A percentile compares a stretch with the other conserved stretches of the same genome.
Conservation (phyloP, 495 filamentous ascomycete genomes). For the Neurospora sp. region DNA sequence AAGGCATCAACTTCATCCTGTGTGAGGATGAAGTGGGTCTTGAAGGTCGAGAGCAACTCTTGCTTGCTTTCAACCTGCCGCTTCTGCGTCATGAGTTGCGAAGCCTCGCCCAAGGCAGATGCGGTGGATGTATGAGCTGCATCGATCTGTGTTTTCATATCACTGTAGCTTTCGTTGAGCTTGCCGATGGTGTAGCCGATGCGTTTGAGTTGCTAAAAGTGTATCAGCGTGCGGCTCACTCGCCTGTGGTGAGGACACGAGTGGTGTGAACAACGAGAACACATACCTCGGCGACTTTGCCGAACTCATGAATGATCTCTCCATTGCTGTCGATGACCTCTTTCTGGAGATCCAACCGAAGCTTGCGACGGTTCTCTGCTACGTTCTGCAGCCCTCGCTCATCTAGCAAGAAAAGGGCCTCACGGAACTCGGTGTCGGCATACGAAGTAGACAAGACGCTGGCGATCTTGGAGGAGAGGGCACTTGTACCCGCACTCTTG, state of each 20-base stretch:
- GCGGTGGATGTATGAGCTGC: slow-evolving; percentile 65
- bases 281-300: slow-evolving; percentile 76
- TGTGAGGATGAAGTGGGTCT: slow-evolving; percentile 71
- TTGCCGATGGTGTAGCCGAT: slow-evolving; percentile 70
- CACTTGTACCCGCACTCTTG: slow-evolving; percentile 12
- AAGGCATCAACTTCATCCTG: slow-evolving; percentile 65
- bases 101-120: slow-evolving; percentile 70
- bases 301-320: slow-evolving; percentile 82
- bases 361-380: slow-evolving; percentile 64
- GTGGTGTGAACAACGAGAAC: not conserved
- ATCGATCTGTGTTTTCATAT: slow-evolving; percentile 68
- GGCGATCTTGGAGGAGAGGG: slow-evolving; percentile 52
- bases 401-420: slow-evolving; percentile 72
- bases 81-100: slow-evolving; percentile 62
- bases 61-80: slow-evolving; percentile 78
- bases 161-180: slow-evolving; percentile 71
- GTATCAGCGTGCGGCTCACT: not conserved
- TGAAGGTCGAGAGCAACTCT: slow-evolving; percentile 71
- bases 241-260: not conserved
- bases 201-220: slow-evolving; percentile 61
- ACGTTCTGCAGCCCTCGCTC: slow-evolving; percentile 61
- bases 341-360: slow-evolving; percentile 79
- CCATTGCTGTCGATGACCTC: slow-evolving; percentile 93
- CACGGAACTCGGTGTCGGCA: slow-evolving; percentile 82
- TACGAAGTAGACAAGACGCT: slow-evolving; percentile 86